Conservation (phyloP, 768 basidiomycete genomes). For the Lanmaoa rubissima region DNA sequence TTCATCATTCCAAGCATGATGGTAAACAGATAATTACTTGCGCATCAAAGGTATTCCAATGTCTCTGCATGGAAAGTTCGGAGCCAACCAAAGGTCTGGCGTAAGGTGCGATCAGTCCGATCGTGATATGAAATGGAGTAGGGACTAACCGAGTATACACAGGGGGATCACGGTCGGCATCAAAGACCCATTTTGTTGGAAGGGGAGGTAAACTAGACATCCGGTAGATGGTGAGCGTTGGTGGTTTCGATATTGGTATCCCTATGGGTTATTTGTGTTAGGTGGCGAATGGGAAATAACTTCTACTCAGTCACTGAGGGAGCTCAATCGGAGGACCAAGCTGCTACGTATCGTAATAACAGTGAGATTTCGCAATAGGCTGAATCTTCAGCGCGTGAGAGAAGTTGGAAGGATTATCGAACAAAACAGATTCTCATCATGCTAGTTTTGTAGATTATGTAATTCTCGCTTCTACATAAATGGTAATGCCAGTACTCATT, state of each 20-base stretch:
- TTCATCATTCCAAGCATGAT: not conserved
- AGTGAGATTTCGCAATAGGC: no score
- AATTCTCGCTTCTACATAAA: no score
- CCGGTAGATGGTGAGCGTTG: not conserved
- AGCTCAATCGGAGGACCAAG: no score
- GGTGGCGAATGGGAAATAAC: not conserved
- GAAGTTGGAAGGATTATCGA: no score
- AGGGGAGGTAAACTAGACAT: not conserved
- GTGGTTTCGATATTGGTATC: no score
- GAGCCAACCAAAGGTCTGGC: conserved; percentile 19
- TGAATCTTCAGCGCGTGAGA: no score
- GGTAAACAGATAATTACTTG: not conserved
- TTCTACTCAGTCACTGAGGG: not conserved
- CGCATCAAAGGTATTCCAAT: conserved; percentile 13
- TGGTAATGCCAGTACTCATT: no score
- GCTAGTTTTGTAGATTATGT: no score
- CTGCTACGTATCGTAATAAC: no score
- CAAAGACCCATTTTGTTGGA: conserved; percentile 6
- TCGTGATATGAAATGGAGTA: not conserved
- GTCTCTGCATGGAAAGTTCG: conserved; percentile 11
- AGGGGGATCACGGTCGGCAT: conserved; percentile 3
- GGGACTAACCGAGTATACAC: conserved; percentile 18
- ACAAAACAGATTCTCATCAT: no score
- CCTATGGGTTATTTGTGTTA: not conserved
- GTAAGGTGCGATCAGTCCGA: not conserved